A percentile compares a stretch with the other conserved stretches of the same genome.
Evolutionary conservation across 805 yeast genomes (phyloP).

Genomic region (Candida succiphila): DNA sequence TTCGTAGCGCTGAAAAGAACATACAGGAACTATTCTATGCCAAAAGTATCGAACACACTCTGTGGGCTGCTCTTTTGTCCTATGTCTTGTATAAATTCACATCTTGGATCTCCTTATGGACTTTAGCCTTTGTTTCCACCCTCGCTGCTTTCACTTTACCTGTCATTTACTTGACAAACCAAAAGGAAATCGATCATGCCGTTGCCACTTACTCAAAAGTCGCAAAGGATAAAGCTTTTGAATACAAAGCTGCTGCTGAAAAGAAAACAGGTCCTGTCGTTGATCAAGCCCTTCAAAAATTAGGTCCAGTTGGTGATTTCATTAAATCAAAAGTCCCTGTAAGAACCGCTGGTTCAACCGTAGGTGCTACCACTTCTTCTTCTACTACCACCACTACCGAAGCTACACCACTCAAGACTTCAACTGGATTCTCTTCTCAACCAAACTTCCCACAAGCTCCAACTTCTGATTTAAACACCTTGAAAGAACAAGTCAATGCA

Average conservation of each 20-base stretch:
- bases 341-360: constrained; percentile 68
- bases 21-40: constrained; percentile 53
- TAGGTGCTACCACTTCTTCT: constrained; percentile 23
- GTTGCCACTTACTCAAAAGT: constrained; percentile 34
- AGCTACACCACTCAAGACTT: neutral
- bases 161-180: constrained; percentile 59
- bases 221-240: constrained; percentile 42
- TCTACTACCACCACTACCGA: constrained; percentile 1
- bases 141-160: constrained; percentile 68
- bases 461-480: neutral
- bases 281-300: constrained; percentile 43
- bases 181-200: constrained; percentile 66
- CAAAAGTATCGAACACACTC: constrained; percentile 61
- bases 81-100: constrained; percentile 64
- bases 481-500: neutral
- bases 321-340: constrained; percentile 46
- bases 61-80: constrained; percentile 59
- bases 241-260: constrained; percentile 27
- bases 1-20: constrained; percentile 41
- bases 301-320: constrained; percentile 59
- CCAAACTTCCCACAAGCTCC: constrained; percentile 1
- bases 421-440: neutral
- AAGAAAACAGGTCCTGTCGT: constrained; percentile 46
- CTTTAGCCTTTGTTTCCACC: constrained; percentile 47
- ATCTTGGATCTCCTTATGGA: constrained; percentile 65